Conservation (phyloP, 2,329 filamentous ascomycete species). For the Botryotinia narcissicola region DNA sequence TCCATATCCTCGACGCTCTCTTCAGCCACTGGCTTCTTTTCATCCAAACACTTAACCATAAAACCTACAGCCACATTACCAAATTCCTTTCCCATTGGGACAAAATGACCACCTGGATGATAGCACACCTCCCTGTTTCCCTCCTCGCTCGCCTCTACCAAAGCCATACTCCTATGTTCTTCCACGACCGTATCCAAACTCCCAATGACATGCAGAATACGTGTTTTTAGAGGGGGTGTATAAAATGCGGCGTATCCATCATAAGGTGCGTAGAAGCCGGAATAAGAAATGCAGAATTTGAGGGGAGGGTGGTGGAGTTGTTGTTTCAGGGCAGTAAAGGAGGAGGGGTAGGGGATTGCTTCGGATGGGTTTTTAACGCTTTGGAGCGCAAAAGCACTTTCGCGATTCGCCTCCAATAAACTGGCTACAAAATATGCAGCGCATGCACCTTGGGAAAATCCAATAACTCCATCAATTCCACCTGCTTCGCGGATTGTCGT, state of each 20-base stretch:
- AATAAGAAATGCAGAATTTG: slow-evolving; percentile 74
- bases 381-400: slow-evolving; percentile 45
- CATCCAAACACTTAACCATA: slow-evolving; percentile 49
- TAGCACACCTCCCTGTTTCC: slow-evolving; percentile 55
- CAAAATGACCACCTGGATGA: slow-evolving; percentile 80
- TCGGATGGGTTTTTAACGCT: slow-evolving; percentile 32
- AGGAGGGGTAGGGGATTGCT: slow-evolving; percentile 52
- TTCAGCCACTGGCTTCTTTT: slow-evolving; percentile 51
- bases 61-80: slow-evolving; percentile 73
- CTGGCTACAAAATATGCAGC: slow-evolving; percentile 70
- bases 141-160: slow-evolving; percentile 57
- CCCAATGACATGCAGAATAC: slow-evolving; percentile 78
- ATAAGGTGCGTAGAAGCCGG: slow-evolving; percentile 68
- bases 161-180: slow-evolving; percentile 64
- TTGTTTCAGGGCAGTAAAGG: slow-evolving; percentile 44
- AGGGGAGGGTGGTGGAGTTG: slow-evolving; percentile 49
- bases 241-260: slow-evolving; percentile 66
- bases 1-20: slow-evolving; percentile 67
- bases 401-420: slow-evolving; percentile 59
- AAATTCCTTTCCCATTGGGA: slow-evolving; percentile 81
- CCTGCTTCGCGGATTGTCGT: slow-evolving; percentile 59
- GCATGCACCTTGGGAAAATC: slow-evolving; percentile 79
- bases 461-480: slow-evolving; percentile 74
- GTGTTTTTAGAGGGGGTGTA: slow-evolving; percentile 71
- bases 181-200: slow-evolving; percentile 85